These are phyloP conservation scores for Ascocoryne sarcoides DNA, from an alignment of 2,329 filamentous ascomycete species.

Conservation along the genomic window DNA sequence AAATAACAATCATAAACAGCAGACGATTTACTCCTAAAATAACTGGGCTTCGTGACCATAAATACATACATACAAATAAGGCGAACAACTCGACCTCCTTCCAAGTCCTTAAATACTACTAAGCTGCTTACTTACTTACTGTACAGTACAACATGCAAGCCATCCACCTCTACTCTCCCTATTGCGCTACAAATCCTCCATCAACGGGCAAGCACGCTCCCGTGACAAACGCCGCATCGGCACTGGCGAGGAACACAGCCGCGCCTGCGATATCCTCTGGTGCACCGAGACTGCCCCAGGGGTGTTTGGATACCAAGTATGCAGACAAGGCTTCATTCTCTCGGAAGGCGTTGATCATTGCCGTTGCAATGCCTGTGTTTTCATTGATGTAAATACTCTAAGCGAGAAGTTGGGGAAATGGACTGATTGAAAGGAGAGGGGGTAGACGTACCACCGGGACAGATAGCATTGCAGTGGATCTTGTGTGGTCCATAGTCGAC, in stretches of 20 bases:
- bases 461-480: slow-evolving; percentile 19
- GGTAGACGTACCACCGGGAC: slow-evolving; percentile 10
- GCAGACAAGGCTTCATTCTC: background rate
- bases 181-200: slow-evolving; percentile 35
- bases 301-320: background rate
- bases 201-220: slow-evolving; percentile 44
- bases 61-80: too few relatives aligned
- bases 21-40: too few relatives aligned
- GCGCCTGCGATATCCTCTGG: slow-evolving; percentile 46
- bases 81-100: too few relatives aligned
- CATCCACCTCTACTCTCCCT: too few relatives aligned
- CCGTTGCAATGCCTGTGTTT: background rate
- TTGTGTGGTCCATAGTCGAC: slow-evolving; percentile 21
- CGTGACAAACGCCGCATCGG: slow-evolving; percentile 49
- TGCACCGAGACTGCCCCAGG: background rate
- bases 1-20: too few relatives aligned
- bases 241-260: slow-evolving; percentile 45
- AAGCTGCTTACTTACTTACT: too few relatives aligned
- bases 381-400: background rate
- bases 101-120: too few relatives aligned
- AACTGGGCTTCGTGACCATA: too few relatives aligned
- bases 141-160: too few relatives aligned
- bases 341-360: background rate
- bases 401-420: background rate
- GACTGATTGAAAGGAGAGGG: background rate